These are phyloP conservation scores for Botrytis squamosa DNA, from an alignment of 2,329 filamentous ascomycete species.

Conservation along the genomic window DNA sequence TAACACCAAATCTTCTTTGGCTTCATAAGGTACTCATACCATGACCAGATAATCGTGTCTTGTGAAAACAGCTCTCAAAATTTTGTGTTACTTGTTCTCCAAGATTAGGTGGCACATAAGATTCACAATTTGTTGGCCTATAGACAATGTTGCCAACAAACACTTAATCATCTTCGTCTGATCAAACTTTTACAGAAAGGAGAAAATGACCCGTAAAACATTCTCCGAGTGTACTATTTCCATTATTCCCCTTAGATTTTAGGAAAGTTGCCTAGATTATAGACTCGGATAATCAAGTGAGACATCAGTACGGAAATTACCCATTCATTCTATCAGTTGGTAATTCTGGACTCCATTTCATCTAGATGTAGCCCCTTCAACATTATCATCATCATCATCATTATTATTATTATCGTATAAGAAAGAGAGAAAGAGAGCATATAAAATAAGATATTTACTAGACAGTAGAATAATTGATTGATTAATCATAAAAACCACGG, in stretches of 20 bases:
- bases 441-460: no score
- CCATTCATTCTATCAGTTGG: background rate
- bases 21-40: background rate
- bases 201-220: background rate
- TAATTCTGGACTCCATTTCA: background rate
- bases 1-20: background rate
- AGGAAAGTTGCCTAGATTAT: background rate
- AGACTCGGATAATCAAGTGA: background rate
- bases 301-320: background rate
- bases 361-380: background rate
- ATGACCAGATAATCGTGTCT: background rate
- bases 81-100: background rate
- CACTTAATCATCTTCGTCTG: background rate
- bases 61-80: background rate
- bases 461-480: background rate
- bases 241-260: background rate
- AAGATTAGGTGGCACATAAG: background rate
- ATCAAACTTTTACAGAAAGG: background rate
- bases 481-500: background rate
- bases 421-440: background rate
- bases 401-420: background rate
- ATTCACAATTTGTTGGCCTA: background rate
- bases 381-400: accelerated
- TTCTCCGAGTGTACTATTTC: background rate
- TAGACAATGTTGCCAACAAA: background rate